Conservation (phyloP, 495 filamentous ascomycete genomes). For the Gamarada debralockiae region DNA sequence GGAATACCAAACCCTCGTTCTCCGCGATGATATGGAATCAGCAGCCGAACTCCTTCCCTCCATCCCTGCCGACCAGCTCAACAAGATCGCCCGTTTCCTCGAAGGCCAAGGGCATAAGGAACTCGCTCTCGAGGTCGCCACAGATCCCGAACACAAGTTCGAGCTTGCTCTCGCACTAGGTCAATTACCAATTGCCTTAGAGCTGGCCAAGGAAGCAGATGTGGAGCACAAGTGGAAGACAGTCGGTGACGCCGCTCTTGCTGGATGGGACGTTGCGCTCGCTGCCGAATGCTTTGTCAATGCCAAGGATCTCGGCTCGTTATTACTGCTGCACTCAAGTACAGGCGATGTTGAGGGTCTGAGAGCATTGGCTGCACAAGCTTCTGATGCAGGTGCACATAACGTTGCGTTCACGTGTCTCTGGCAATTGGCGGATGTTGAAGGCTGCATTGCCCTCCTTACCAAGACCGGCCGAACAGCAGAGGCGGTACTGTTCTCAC, state of each 20-base stretch:
- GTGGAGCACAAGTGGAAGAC: conserved; percentile 97
- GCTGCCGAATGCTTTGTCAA: conserved; percentile 90
- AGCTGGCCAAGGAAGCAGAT: conserved; percentile 77
- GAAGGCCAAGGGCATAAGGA: conserved; percentile 98
- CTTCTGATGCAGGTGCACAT: conserved; percentile 70
- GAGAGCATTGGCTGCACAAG: conserved; percentile 63
- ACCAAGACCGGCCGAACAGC: conserved; percentile 70
- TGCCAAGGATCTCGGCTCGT: conserved; percentile 83
- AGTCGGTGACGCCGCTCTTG: conserved; percentile 85
- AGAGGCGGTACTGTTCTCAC: conserved; percentile 85
- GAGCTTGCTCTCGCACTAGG: conserved; percentile 83
- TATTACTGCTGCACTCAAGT: conserved; percentile 82
- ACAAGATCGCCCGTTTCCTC: conserved; percentile 96
- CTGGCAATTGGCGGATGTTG: conserved; percentile 82
- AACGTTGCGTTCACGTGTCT: conserved; percentile 90
- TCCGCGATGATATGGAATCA: conserved; percentile 91
- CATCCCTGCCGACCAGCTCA: conserved; percentile 86
- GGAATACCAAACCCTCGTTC: conserved; percentile 94
- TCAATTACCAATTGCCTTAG: conserved; percentile 77
- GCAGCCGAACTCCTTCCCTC: conserved; percentile 79
- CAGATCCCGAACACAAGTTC: conserved; percentile 94
- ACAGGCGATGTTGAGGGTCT: conserved; percentile 74
- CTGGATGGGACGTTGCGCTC: conserved; percentile 79
- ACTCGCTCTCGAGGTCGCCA: conserved; percentile 90
- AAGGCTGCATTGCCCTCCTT: conserved; percentile 78